Evolutionary conservation across 805 yeast species (phyloP).

Genomic region (Kuraishia molischiana): DNA sequence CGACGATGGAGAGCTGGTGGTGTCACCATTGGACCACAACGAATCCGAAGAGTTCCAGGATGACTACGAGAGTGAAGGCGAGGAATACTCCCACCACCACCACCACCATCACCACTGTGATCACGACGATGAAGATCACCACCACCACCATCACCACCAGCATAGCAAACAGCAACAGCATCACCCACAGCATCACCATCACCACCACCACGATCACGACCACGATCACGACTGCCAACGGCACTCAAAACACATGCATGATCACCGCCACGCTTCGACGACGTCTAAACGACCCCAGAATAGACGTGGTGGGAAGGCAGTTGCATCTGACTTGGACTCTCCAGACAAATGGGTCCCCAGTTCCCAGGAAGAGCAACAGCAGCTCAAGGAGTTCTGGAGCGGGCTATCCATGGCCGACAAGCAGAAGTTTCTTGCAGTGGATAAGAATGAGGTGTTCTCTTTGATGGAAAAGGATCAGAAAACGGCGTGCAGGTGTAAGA

Average conservation of each 20-base stretch:
- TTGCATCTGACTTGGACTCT: conserved; percentile 7
- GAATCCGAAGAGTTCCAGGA: conserved; percentile 8
- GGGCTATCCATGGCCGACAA: conserved; percentile 55
- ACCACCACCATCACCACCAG: conserved; percentile 1
- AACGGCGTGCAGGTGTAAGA: conserved; percentile 56
- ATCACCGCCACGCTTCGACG: conserved; percentile 4
- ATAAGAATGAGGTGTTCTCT: conserved; percentile 58
- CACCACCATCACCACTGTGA: conserved; percentile 8
- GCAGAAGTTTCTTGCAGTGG: conserved; percentile 53
- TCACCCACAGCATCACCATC: conserved; percentile 1
- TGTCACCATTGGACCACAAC: conserved; percentile 39
- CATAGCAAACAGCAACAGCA: neutral
- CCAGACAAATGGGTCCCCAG: conserved; percentile 33
- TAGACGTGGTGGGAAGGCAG: conserved; percentile 3
- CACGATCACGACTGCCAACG: conserved; percentile 3
- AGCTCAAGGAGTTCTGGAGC: conserved; percentile 56
- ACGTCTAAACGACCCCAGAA: conserved; percentile 4
- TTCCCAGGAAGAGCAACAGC: conserved; percentile 39
- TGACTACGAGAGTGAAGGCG: conserved; percentile 7
- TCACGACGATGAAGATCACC: conserved; percentile 12
- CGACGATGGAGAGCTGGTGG: conserved; percentile 65
- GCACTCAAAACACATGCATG: neutral
- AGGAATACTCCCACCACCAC: conserved; percentile 7
- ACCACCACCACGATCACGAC: conserved; percentile 4
- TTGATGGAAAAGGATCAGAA: conserved; percentile 53